These are phyloP conservation scores for Leccinum griseonigrum DNA, from an alignment of 1,284 basidiomycete species.

Conservation along the genomic window DNA sequence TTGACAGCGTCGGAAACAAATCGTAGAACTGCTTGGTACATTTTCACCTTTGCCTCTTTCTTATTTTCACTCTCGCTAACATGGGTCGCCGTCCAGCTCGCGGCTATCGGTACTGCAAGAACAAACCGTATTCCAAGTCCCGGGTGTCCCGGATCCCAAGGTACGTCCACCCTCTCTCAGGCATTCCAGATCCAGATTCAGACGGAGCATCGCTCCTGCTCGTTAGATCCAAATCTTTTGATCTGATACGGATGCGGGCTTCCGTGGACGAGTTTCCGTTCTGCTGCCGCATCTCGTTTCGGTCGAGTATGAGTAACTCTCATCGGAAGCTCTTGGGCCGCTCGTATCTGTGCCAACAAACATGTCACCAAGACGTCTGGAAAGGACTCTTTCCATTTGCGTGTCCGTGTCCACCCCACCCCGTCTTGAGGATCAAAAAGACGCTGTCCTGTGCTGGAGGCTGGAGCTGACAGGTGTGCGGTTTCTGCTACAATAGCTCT, in stretches of 20 bases:
- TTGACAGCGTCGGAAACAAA: too few relatives aligned
- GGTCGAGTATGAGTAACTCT: constrained; percentile 98
- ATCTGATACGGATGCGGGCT: constrained; percentile 93
- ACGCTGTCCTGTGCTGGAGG: constrained; percentile 98
- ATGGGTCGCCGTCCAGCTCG: constrained; percentile 97
- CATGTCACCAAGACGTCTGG: constrained; percentile 98
- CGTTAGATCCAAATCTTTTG: constrained; percentile 84
- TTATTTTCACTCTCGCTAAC: not conserved
- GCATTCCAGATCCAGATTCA: too few relatives aligned
- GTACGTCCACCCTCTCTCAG: constrained; percentile 31
- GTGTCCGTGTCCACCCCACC: constrained; percentile 97
- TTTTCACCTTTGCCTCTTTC: too few relatives aligned
- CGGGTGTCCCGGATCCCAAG: constrained; percentile 94
- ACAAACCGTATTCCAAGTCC: constrained; percentile 95
- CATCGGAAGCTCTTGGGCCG: constrained; percentile 96
- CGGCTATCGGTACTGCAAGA: constrained; percentile 98
- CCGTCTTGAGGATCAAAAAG: constrained; percentile 99
- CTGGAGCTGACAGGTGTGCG: constrained; percentile 67
- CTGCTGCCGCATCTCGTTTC: constrained; percentile 92
- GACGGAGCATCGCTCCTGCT: too few relatives aligned
- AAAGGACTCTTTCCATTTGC: constrained; percentile 98
- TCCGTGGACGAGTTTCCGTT: constrained; percentile 97
- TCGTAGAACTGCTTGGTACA: too few relatives aligned
- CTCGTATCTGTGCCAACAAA: constrained; percentile 99
- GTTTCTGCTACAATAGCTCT: too few relatives aligned